phyloP scores from a whole-genome alignment of 306 rosid species.

The Cucurbita moschata region DNA sequence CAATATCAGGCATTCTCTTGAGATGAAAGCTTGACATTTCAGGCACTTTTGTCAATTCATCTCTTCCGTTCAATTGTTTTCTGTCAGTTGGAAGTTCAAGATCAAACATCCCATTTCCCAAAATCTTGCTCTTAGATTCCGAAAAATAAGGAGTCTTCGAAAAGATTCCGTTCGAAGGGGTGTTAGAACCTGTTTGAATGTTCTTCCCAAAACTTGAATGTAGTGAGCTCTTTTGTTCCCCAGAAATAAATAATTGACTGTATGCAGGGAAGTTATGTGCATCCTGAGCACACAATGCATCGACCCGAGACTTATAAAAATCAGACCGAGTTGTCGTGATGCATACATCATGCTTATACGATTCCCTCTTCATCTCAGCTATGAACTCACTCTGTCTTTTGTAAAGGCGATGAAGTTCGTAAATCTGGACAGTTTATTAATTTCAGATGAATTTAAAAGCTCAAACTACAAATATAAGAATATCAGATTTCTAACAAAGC shows the following conservation, averaged over 20 bases:
- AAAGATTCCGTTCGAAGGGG: slow-evolving; percentile 14
- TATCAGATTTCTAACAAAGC: not conserved
- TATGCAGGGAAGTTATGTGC: slow-evolving; percentile 10
- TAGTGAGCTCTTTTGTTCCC: slow-evolving; percentile 14
- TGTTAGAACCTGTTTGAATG: slow-evolving; percentile 14
- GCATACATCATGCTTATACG: slow-evolving; percentile 13
- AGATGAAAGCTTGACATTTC: slow-evolving; percentile 19
- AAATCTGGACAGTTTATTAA: slow-evolving; percentile 34
- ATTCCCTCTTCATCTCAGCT: slow-evolving; percentile 41
- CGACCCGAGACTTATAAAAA: slow-evolving; percentile 16
- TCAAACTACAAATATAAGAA: not conserved
- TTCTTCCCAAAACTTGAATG: slow-evolving; percentile 26
- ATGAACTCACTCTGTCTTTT: slow-evolving; percentile 56
- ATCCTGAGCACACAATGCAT: slow-evolving; percentile 19
- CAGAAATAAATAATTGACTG: slow-evolving; percentile 21
- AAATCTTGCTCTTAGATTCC: slow-evolving; percentile 31
- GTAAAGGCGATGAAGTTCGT: slow-evolving; percentile 75
- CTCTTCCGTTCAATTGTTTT: slow-evolving; percentile 41
- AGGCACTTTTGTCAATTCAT: slow-evolving; percentile 20
- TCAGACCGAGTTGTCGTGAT: slow-evolving; percentile 29
- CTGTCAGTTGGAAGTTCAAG: slow-evolving; percentile 64
- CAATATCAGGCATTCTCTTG: slow-evolving; percentile 25
- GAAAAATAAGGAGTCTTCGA: not conserved
- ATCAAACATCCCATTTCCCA: slow-evolving; percentile 52
- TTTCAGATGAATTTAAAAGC: not conserved